phyloP scores from a whole-genome alignment of 139 green algal genomes.

The Chlorella sp. region DNA sequence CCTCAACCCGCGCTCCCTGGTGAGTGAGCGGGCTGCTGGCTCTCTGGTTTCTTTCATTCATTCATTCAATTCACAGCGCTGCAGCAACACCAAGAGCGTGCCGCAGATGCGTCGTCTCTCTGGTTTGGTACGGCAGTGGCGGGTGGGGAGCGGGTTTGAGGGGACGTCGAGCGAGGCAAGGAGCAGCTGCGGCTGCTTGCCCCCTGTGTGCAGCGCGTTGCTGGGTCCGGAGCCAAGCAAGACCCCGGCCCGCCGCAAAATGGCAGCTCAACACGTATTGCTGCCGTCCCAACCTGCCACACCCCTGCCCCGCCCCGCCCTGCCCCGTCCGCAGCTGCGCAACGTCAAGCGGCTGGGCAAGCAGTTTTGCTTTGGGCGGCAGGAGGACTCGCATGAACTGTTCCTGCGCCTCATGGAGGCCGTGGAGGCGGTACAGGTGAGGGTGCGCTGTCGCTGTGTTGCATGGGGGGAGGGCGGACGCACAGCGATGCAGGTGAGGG shows the following conservation, averaged over 20 bases:
- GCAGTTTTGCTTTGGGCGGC: slow-evolving; percentile 56
- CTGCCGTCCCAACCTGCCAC: background rate
- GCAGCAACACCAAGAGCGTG: no score
- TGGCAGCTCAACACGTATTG: no score
- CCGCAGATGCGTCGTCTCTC: no score
- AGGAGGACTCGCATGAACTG: slow-evolving; percentile 80
- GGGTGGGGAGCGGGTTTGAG: background rate
- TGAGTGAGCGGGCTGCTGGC: slow-evolving; percentile 15
- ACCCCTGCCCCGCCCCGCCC: background rate
- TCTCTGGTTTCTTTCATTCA: no score
- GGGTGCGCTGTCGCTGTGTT: background rate
- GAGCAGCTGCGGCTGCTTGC: background rate
- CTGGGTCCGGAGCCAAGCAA: background rate
- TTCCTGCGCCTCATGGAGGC: slow-evolving; percentile 66
- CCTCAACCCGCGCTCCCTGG: slow-evolving; percentile 40
- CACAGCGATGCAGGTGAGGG: no score
- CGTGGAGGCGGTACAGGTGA: slow-evolving; percentile 58
- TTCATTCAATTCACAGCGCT: no score
- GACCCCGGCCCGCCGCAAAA: no score
- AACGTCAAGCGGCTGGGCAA: slow-evolving; percentile 32
- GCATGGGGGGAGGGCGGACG: background rate
- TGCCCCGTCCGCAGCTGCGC: background rate
- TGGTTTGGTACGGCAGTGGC: no score
- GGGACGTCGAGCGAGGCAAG: no score
- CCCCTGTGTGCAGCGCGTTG: background rate